Evolutionary conservation across 805 yeast genomes (phyloP).

Genomic region (Yamadazyma paraphyllophila): DNA sequence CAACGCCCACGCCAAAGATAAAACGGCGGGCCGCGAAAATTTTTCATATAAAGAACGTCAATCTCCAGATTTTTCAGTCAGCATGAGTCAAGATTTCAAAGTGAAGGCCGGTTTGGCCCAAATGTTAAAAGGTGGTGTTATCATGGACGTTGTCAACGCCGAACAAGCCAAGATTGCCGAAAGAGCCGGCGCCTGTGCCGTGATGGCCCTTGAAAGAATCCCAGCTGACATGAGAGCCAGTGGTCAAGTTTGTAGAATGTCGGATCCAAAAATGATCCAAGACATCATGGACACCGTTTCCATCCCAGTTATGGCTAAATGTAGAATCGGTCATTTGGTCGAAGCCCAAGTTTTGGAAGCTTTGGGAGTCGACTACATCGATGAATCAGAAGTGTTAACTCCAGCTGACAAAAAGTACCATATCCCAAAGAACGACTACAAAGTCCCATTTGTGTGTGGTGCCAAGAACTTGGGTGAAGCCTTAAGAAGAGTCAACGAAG

Average conservation of each 20-base stretch:
- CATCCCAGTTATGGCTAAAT: constrained; percentile 83
- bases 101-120: constrained; percentile 80
- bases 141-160: constrained; percentile 72
- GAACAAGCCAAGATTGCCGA: constrained; percentile 83
- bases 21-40: background rate
- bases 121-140: constrained; percentile 79
- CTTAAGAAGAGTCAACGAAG: constrained; percentile 72
- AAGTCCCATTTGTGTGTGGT: constrained; percentile 82
- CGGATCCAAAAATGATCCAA: constrained; percentile 77
- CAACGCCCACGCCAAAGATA: background rate
- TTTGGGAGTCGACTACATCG: constrained; percentile 73
- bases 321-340: constrained; percentile 78
- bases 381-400: constrained; percentile 81
- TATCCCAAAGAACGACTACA: constrained; percentile 56
- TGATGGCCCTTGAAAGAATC: constrained; percentile 82
- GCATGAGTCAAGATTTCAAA: constrained; percentile 28
- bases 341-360: constrained; percentile 78
- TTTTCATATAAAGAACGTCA: background rate
- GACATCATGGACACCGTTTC: constrained; percentile 69
- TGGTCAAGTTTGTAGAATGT: constrained; percentile 84
- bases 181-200: constrained; percentile 84
- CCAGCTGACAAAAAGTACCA: constrained; percentile 74
- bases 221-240: constrained; percentile 83
- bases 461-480: constrained; percentile 82
- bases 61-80: background rate